Evolutionary conservation across 352 stramenopile species (phyloP).

Genomic region (Phytophthora lateralis): DNA sequence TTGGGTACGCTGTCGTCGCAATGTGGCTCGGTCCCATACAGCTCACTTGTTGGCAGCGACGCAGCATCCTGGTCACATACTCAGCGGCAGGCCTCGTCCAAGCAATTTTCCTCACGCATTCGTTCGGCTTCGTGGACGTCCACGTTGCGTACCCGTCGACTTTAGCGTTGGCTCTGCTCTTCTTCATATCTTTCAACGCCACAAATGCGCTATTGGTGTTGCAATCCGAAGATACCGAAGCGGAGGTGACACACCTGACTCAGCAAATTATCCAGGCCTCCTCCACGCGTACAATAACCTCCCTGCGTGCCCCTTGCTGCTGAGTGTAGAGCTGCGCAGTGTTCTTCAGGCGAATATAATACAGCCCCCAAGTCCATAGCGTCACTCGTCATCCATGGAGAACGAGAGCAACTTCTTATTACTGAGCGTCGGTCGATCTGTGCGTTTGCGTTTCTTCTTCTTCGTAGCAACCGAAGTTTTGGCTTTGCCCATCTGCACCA

Average conservation of each 20-base stretch:
- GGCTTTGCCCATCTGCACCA: conserved; percentile 45
- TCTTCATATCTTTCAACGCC: conserved; percentile 61
- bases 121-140: conserved; percentile 28
- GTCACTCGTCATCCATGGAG: conserved; percentile 79
- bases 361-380: neutral
- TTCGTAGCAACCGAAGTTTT: conserved; percentile 20
- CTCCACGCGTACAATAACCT: conserved; percentile 23
- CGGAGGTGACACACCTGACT: neutral
- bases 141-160: conserved; percentile 44
- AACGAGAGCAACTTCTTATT: conserved; percentile 86
- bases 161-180: conserved; percentile 33
- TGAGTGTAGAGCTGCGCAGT: conserved; percentile 6
- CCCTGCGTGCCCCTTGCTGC: conserved; percentile 32
- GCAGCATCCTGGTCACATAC: conserved; percentile 47
- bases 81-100: conserved; percentile 41
- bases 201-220: conserved; percentile 64
- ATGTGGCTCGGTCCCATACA: conserved; percentile 59
- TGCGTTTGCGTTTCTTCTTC: conserved; percentile 68
- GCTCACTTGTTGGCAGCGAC: conserved; percentile 54
- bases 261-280: conserved; percentile 22
- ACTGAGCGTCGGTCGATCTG: conserved; percentile 47
- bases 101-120: conserved; percentile 42
- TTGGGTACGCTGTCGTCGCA: conserved; percentile 44
- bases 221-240: conserved; percentile 38
- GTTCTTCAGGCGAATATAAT: neutral